Evolutionary conservation across 2,329 filamentous ascomycete species (phyloP).

Genomic region (Mariannaea sp.): DNA sequence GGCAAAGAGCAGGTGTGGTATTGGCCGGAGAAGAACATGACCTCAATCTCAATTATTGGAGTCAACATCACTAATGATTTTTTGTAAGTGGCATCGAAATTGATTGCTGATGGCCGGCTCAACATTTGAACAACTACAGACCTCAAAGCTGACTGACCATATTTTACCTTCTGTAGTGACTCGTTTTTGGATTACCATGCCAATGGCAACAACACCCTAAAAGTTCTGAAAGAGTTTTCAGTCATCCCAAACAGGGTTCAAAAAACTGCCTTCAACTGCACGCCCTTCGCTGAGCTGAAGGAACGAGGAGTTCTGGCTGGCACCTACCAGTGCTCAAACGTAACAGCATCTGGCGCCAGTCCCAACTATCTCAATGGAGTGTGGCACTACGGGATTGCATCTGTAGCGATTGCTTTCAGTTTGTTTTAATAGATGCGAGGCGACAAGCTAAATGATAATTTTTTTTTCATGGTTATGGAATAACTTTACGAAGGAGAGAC

Average conservation of each 20-base stretch:
- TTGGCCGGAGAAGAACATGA: conserved; percentile 21
- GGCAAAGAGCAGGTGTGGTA: conserved; percentile 21
- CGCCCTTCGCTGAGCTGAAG: conserved; percentile 19
- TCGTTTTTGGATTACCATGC: conserved; percentile 19
- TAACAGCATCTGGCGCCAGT: conserved; percentile 1
- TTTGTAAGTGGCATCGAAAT: too few relatives aligned
- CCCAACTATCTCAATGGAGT: neutral
- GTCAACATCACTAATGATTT: conserved; percentile 18
- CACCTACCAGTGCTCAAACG: conserved; percentile 13
- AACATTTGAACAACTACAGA: neutral
- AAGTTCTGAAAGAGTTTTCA: conserved; percentile 14
- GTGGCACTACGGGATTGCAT: conserved; percentile 10
- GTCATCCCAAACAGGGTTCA: neutral
- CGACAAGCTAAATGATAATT: too few relatives aligned
- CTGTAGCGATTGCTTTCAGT: conserved; percentile 4
- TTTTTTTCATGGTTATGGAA: too few relatives aligned
- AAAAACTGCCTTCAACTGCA: conserved; percentile 19
- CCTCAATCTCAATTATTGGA: conserved; percentile 7
- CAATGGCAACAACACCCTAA: conserved; percentile 14
- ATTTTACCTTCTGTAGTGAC: neutral
- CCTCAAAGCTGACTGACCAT: neutral
- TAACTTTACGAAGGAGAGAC: neutral
- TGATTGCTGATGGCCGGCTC: neutral
- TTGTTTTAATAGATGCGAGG: conserved; percentile 2
- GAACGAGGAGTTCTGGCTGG: conserved; percentile 11